These are phyloP conservation scores for Creolimax fragrantissima DNA, from an alignment of 78 protist genomes.

Conservation along the genomic window DNA sequence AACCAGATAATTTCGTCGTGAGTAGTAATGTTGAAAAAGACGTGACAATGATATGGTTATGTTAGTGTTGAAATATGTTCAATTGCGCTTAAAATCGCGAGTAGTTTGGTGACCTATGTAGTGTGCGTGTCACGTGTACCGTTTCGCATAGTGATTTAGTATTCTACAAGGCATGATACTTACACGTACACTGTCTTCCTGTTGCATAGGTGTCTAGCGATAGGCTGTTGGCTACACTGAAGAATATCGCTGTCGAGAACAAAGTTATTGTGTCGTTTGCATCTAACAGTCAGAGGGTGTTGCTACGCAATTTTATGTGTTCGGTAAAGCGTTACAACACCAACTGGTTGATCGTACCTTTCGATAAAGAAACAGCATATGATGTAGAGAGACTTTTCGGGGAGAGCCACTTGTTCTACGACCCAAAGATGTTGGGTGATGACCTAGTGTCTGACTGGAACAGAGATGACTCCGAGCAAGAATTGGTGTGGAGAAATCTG, in stretches of 20 bases:
- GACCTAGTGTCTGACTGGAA: not conserved
- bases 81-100: no score
- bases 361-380: not conserved
- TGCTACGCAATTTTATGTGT: not conserved
- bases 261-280: not conserved
- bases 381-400: not conserved
- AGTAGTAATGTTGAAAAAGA: no score
- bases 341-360: not conserved
- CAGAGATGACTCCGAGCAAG: not conserved
- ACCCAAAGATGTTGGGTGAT: not conserved
- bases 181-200: no score
- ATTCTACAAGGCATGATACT: no score
- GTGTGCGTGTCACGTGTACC: no score
- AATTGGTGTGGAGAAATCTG: not conserved
- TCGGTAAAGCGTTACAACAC: not conserved
- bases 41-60: no score
- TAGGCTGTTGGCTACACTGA: not conserved
- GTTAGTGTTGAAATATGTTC: no score
- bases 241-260: not conserved
- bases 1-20: no score
- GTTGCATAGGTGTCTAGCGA: not conserved
- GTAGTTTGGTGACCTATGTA: no score
- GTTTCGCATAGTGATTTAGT: no score
- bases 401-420: not conserved
- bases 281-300: not conserved